Evolutionary conservation across 805 yeast genomes (phyloP), one percentile per base, ranked within the genome.

Genomic region (Phaffomyces thermotolerans): DNA sequence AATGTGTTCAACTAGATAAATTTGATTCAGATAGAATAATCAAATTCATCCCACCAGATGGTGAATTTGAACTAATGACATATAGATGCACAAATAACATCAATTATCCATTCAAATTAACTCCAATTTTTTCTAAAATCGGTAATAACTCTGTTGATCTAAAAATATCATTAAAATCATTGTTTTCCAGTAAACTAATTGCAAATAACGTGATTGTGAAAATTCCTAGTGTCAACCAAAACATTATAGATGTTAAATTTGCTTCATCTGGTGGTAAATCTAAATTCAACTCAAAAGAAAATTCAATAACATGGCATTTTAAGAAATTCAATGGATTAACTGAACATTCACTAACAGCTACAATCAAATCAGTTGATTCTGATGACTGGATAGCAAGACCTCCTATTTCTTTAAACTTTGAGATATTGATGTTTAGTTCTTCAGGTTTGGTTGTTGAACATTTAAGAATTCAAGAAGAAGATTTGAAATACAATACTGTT

Each of bases 21-120:
- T 86, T 82, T 60, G 88, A 84, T 48, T 58, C 69, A 18, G 79
- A 81, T 23, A 67, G 84, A 34, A 65, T 76, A 22, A 82, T 89
- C 45, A 76, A 73, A 37, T 88, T 89, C 51, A 69, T 80, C 12
- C 96, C 96, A 3, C 96, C 96, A 2, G 95, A 88, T 63, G 95
- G 95, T 1, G 77, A 79, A 41, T 85, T 87, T 58, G 91, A 87
- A 60, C 72, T 89, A 47, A 81, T 89, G 90, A 71, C 77, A 31
- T 89, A 88, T 63, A 68, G 81, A 44, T 72, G 75, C 2, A 63
- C 69, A 1, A 77, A 78, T 36, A 77, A 79, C 50, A 65, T 84
- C 46, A 76, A 75, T 40, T 58, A 85, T 27, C 97, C 97, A 4
- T 84, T 88, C 62, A 68, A 69, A 40, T 72, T 88, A 14, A 65